A percentile compares a stretch with the other conserved stretches of the same genome.
phyloP scores from a whole-genome alignment of 1,284 basidiomycete species.

The Coriolopsis trogii region DNA sequence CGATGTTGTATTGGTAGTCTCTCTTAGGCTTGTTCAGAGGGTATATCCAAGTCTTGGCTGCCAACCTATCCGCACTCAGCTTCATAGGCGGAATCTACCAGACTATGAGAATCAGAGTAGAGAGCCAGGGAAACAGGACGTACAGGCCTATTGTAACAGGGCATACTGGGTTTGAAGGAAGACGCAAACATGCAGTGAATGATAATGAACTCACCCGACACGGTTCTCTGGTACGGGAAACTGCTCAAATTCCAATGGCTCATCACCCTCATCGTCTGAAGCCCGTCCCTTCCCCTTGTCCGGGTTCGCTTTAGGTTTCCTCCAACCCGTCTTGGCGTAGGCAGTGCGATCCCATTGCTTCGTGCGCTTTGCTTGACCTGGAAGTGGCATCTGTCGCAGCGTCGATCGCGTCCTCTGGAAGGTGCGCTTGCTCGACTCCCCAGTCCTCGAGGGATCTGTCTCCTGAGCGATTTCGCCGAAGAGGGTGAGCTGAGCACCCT shows the following conservation, averaged over 20 bases:
- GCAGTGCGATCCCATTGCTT: conserved; percentile 88
- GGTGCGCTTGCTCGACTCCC: conserved; percentile 31
- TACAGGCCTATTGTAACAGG: conserved; percentile 38
- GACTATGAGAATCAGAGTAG: neutral
- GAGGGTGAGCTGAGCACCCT: conserved; percentile 63
- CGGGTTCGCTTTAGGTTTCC: conserved; percentile 43
- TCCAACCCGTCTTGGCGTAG: conserved; percentile 78
- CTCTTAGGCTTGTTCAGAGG: conserved; percentile 89
- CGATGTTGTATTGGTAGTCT: conserved; percentile 96
- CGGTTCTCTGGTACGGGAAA: conserved; percentile 77
- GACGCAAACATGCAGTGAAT: neutral
- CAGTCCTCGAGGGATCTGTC: conserved; percentile 35
- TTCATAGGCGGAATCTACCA: conserved; percentile 77
- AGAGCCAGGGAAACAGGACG: conserved; percentile 21
- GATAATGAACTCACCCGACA: conserved; percentile 43
- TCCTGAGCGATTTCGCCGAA: conserved; percentile 55
- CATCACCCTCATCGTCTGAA: conserved; percentile 48
- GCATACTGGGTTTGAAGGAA: neutral
- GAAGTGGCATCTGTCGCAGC: conserved; percentile 42
- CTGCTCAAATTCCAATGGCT: conserved; percentile 74
- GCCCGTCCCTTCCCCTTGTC: conserved; percentile 47
- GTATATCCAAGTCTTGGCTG: conserved; percentile 89
- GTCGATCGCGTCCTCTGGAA: conserved; percentile 47
- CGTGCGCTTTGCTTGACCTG: conserved; percentile 58
- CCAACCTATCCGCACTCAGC: conserved; percentile 72